A percentile compares a stretch with the other conserved stretches of the same genome.
Evolutionary conservation across 2,329 filamentous ascomycete species (phyloP).

Genomic region (Colletotrichum endophyticum): DNA sequence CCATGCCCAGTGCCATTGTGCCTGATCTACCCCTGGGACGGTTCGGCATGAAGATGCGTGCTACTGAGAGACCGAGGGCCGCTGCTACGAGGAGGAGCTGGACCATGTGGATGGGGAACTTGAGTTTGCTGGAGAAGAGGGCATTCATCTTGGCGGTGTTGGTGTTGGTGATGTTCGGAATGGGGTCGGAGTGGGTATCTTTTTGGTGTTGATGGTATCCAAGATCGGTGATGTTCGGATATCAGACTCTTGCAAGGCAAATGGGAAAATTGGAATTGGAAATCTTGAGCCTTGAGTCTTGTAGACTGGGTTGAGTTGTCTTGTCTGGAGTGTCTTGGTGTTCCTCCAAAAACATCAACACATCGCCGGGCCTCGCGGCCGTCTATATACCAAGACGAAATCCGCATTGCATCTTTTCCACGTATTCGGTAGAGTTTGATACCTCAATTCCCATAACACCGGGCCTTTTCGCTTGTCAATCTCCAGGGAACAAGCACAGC

Average conservation of each 20-base stretch:
- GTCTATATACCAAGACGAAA: neutral
- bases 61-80: constrained; percentile 3
- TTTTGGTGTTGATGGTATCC: neutral
- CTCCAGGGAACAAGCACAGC: neutral
- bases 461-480: neutral
- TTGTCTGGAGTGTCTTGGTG: neutral
- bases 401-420: neutral
- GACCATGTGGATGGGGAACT: constrained; percentile 14
- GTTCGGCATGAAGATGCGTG: constrained; percentile 8
- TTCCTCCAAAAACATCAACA: neutral
- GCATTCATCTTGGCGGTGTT: neutral
- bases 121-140: neutral
- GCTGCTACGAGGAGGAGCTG: constrained; percentile 5
- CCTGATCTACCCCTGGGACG: neutral
- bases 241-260: neutral
- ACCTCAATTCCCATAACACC: neutral
- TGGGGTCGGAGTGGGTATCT: neutral
- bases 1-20: constrained; percentile 18
- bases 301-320: neutral
- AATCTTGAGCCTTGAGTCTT: neutral
- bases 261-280: neutral
- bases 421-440: neutral
- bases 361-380: neutral
- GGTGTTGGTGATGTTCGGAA: neutral
- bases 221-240: neutral